phyloP scores from a whole-genome alignment of 306 rosid species.

The Begonia masoniana region DNA sequence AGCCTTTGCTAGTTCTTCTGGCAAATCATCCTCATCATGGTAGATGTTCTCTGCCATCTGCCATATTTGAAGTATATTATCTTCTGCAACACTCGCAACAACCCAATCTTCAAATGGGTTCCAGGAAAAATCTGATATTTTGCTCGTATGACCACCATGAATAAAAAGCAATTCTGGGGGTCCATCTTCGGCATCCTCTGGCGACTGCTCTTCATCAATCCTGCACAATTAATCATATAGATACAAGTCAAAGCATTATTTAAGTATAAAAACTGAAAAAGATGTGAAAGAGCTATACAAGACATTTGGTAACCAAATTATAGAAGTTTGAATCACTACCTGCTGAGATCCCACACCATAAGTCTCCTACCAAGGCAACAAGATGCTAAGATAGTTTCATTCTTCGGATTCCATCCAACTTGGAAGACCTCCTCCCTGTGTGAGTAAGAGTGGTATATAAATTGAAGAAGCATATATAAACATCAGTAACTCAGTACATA shows the following conservation, averaged over 20 bases:
- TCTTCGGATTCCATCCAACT: conserved; percentile 90
- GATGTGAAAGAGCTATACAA: conserved; percentile 4
- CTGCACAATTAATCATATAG: conserved; percentile 20
- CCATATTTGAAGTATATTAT: conserved; percentile 97
- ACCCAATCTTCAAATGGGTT: conserved; percentile 99
- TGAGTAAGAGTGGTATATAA: not conserved
- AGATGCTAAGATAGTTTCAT: conserved; percentile 87
- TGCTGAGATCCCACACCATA: conserved; percentile 99
- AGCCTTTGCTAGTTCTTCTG: conserved; percentile 62
- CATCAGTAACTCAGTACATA: not conserved
- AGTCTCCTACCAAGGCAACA: conserved; percentile 96
- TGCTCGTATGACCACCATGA: conserved; percentile 98
- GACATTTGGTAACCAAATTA: not conserved
- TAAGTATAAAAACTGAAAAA: not conserved
- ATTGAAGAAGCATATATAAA: no score
- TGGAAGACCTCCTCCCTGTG: conserved; percentile 94
- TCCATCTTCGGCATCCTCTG: conserved; percentile 94
- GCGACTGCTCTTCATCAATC: conserved; percentile 95
- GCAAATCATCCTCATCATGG: conserved; percentile 95
- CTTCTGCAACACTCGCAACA: conserved; percentile 92
- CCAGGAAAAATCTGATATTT: conserved; percentile 96
- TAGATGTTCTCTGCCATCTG: conserved; percentile 99
- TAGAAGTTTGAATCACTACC: conserved; percentile 25
- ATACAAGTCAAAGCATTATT: not conserved
- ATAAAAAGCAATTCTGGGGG: conserved; percentile 93